Percentiles rank a stretch among this genome's conserved stretches.
phyloP scores from a whole-genome alignment of 2,329 filamentous ascomycete genomes.

The Colletotrichum tropicale region DNA sequence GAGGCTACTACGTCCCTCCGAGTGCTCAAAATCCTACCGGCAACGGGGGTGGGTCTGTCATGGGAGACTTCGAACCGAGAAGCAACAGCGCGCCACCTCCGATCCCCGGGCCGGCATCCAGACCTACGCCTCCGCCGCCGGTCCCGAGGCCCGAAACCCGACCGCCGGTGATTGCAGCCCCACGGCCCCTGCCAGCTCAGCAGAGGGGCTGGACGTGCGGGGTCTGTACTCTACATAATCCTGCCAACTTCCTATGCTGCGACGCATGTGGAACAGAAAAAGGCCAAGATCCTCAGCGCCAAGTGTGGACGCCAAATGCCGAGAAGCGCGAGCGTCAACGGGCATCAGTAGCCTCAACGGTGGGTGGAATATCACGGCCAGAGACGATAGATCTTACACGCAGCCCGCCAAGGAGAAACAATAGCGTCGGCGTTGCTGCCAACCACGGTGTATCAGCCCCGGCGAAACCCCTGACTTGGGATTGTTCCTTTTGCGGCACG shows the following conservation, averaged over 20 bases:
- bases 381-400: slow-evolving; percentile 37
- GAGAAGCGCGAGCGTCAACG: slow-evolving; percentile 22
- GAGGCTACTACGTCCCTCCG: slow-evolving; percentile 54
- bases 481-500: slow-evolving; percentile 56
- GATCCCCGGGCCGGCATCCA: background rate
- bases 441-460: slow-evolving; percentile 14
- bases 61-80: slow-evolving; percentile 21
- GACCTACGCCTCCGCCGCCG: slow-evolving; percentile 23
- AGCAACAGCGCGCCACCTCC: slow-evolving; percentile 10
- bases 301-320: slow-evolving; percentile 24
- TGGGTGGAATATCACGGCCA: background rate
- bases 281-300: slow-evolving; percentile 22
- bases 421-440: slow-evolving; percentile 1
- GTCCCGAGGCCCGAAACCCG: slow-evolving; percentile 15
- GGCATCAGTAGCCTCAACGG: slow-evolving; percentile 19
- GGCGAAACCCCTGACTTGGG: slow-evolving; percentile 45
- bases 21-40: slow-evolving; percentile 58
- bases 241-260: slow-evolving; percentile 53
- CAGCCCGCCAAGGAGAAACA: slow-evolving; percentile 29
- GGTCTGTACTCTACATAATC: slow-evolving; percentile 63
- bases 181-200: background rate
- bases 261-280: slow-evolving; percentile 54
- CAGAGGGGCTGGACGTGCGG: slow-evolving; percentile 54
- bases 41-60: slow-evolving; percentile 38
- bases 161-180: background rate